Evolutionary conservation across 805 yeast species (phyloP), one percentile per base, ranked within the genome.

Genomic region (Scheffersomyces amazonensis): DNA sequence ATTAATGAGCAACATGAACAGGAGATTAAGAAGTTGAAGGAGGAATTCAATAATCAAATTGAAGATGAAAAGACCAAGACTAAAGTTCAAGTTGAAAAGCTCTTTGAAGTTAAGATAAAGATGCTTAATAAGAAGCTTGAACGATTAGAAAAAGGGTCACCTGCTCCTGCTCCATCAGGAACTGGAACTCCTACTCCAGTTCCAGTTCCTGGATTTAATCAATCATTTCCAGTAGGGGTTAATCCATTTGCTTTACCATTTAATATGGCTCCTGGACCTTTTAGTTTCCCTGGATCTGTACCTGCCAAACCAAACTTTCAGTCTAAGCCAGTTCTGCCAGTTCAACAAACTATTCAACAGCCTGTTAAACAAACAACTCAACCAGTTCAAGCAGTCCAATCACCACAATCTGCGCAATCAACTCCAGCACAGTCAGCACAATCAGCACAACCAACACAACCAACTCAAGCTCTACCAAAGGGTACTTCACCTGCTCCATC

Each of bases 51-150:
- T 17, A 28, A 32, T 18, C 43, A 44, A 32, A 37, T 54, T 25
- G 47, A 47, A 16, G 43, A 45, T 16, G 63, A 55, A 31, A 60
- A 57, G 37, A 69, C 65, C 22, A 73, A 68, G 32, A 70, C 75
- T 2, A 62, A 76, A 34, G 64, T 66, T 37, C 74, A 76, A 18
- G 73, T 77, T 31, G 75, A 76, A 35, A 76, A 78, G 52, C 80
- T 80, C 50, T 73, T 71, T 34, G 83, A 76, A 42, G 73, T 83
- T 56, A 75, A 80, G 47, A 70, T 73, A 40, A 75, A 71, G 41
- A 72, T 83, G 56, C 63, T 78, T 48, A 73, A 71, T 47, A 67
- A 69, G 45, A 80, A 75, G 54, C 61, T 76, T n/a, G 79, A 74
- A 31, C 71, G 71, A 36, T 63, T 76, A 20, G 79, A 75, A 42